Evolutionary conservation across 345 rosid species (phyloP), one percentile per base, ranked within the genome.

Genomic region (Viola odorata): DNA sequence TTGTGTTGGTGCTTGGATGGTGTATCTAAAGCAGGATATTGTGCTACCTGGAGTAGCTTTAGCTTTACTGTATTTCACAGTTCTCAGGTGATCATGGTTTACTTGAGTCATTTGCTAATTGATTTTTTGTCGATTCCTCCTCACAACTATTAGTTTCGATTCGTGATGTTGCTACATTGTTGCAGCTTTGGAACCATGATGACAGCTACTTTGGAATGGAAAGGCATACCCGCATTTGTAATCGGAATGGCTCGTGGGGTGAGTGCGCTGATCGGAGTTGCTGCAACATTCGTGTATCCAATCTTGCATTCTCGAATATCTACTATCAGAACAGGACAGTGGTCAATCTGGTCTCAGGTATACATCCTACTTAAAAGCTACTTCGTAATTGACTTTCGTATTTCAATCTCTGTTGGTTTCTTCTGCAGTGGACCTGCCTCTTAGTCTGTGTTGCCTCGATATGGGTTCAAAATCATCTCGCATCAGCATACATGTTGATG

Each of bases 291-390:
- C 1, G 78, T 79, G 65, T 91, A 87, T 71, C 98, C 96, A 23
- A 55, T 73, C 16, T 42, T 87, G 67, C 89, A 87, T 13, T 77
- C 86, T 32, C 86, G 64, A 14, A 77, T 91, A 48, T 72, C 55
- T 48, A 80, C 80, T 0, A 76, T 91, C 50, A 81, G 98, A 76
- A 84, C 96, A 38, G 96, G 96, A 62, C 83, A 87, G 45, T 91
- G 98, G 98, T 85, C 96, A 55, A 69, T 85, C 66, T 91, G 98
- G 95, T 78, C 74, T 64, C 96, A 89, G 95, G 98, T 91, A 71
- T 8, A 8, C 12, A 47, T 42, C 13, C 13, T 47, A 4, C 10
- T 52, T 52, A 58, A 3, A 3, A 16, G 42, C 12, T 11, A 6
- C 41, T 5, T 38, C 41, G 54, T 47, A 1, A 45, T 44, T 12